Percentiles rank a stretch among this genome's conserved stretches.
Conservation (phyloP, 139 green algal genomes). For the Nannochloris sp. region DNA sequence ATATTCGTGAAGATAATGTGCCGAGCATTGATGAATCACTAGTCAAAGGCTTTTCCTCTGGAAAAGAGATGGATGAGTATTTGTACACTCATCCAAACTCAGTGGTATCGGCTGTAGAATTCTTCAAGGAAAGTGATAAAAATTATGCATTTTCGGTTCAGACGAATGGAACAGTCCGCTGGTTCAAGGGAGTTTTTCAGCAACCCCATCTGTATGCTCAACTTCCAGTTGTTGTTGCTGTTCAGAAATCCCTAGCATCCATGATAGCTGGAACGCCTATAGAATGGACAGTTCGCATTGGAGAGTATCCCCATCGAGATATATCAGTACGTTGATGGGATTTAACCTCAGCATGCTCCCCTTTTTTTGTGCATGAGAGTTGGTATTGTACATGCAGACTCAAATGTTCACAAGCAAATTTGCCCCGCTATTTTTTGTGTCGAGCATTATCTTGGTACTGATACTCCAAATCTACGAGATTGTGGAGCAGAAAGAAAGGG, state of each 20-base stretch:
- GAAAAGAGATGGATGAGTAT: constrained; percentile 38
- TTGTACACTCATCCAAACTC: constrained; percentile 43
- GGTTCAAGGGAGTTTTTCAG: constrained; percentile 55
- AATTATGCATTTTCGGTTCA: constrained; percentile 48
- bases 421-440: constrained; percentile 55
- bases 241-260: constrained; percentile 48
- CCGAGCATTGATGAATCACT: constrained; percentile 17
- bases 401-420: constrained; percentile 31
- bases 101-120: constrained; percentile 32
- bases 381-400: constrained; percentile 5
- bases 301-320: constrained; percentile 51
- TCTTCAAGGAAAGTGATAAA: constrained; percentile 11
- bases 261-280: constrained; percentile 12
- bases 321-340: constrained; percentile 2
- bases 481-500: constrained; percentile 26
- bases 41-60: constrained; percentile 16
- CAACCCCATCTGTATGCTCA: constrained; percentile 51
- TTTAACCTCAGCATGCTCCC: not conserved
- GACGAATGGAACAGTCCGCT: constrained; percentile 44
- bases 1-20: constrained; percentile 16
- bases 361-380: not conserved
- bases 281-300: constrained; percentile 34
- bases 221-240: constrained; percentile 56
- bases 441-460: constrained; percentile 56
- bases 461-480: constrained; percentile 32